Evolutionary conservation across 2,329 filamentous ascomycete species (phyloP), one percentile per base, ranked within the genome.

Genomic region (Fusarium keratoplasticum): DNA sequence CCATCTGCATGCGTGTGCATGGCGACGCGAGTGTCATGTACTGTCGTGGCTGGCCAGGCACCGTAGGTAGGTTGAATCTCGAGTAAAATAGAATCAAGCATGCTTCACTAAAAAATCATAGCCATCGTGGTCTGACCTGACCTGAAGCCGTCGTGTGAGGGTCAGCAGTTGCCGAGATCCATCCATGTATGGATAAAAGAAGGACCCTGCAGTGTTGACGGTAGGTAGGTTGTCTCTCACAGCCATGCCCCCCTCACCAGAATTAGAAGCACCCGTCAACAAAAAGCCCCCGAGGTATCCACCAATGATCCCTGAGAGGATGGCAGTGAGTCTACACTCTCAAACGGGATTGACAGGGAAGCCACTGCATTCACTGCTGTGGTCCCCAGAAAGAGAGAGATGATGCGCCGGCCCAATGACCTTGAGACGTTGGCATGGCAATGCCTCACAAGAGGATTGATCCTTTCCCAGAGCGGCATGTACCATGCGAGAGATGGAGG

Each of bases 291-390:
- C 16, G 25, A 52, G 47, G 40, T 54, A 50, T 62, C 66, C 70
- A 70, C 70, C 70, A 73, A 73, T 70, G 59, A 59, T 14, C 40
- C 25, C 13, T 22, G 54, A n/a, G 18, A 29, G 42, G 60, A 42
- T 61, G 31, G 52, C 52, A 31, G 42, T 29, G 47, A 58, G 61
- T 52, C 42, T 66, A 20, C 27, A 52, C 47, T 52, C 47, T 52
- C 47, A 52, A 52, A 52, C 47, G 27, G 22, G 47, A 27, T 52
- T 29, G 47, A 52, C 47, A 25, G 25, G 22, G 40, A 42, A 31
- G 29, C 29, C 29, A 31, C 29, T 10, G 29, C 9, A 29, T 29
- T 29, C 27, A 31, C 9, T 10, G 8, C 29, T 31, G 29, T 31
- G 29, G 9, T n/a, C 22, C 42, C 18, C 14, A 47, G 14, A 47